Percentiles rank a stretch among this genome's conserved stretches.
These are phyloP conservation scores for Salix brachista DNA, from an alignment of 345 rosid species.

Conservation along the genomic window DNA sequence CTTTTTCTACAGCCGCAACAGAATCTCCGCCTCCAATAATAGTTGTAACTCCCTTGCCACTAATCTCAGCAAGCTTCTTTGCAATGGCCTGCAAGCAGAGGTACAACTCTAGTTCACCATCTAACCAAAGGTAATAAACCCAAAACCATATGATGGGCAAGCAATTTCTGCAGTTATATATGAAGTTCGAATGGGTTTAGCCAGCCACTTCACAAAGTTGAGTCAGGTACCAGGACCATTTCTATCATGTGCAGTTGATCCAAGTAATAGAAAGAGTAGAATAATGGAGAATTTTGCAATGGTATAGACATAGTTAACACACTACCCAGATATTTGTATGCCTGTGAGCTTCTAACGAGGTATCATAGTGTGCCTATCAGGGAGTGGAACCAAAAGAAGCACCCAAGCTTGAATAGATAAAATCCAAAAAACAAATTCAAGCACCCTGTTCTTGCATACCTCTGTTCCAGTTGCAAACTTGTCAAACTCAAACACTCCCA, in stretches of 20 bases:
- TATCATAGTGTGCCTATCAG: not conserved
- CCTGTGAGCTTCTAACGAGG: not conserved
- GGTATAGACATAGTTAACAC: not conserved
- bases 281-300: not conserved
- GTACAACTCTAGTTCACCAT: conserved; percentile 5
- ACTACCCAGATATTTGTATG: not conserved
- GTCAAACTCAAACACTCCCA: conserved; percentile 93
- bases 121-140: not conserved
- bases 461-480: conserved; percentile 83
- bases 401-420: not conserved
- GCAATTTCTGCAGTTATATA: not conserved
- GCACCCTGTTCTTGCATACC: conserved; percentile 12
- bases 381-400: not conserved
- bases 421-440: not conserved
- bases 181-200: not conserved
- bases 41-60: conserved; percentile 75
- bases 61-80: conserved; percentile 85
- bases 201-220: not conserved
- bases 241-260: not conserved
- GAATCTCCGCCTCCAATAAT: conserved; percentile 91
- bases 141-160: not conserved
- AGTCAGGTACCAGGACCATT: not conserved
- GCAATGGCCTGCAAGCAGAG: conserved; percentile 60
- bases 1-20: conserved; percentile 79
- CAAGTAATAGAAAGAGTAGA: not conserved